Base-by-base conservation (phyloP, 2,329 filamentous ascomycete species). In the Clarireedia monteithiana region DNA sequence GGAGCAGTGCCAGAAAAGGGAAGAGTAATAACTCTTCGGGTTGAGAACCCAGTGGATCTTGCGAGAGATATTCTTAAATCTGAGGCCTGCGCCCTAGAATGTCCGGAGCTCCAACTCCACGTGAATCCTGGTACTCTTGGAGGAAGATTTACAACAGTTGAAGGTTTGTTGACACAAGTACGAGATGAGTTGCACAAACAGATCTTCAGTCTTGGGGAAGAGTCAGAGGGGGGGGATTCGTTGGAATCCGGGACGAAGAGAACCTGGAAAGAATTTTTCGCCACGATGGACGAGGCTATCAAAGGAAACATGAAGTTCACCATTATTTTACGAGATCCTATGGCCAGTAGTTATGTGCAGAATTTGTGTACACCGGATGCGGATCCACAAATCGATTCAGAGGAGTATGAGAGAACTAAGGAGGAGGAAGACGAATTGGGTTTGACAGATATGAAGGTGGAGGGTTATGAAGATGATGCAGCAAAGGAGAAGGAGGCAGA, bases 401-500 rank as follows among this genome's bases (percentile, higher is more conserved):
- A 89, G 73, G 87, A 89, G 30, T 99, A 99, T 70, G 82, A 88
- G 58, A 81, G 94, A 59, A 96, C 92, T 0, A 84, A 86, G 0
- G 89, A 96, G 70, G 94, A 99, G 69, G 89, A 96, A 73, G 94
- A 99, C 67, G 89, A 96, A 58, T 75, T 99, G 10, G 94, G 94
- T 0, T 74, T 99, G 62, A 84, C 77, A 58, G 94, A 99, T 68
- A 99, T 99, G 85, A 94, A 92, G 78, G 84, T 85, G 0, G 91
- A 97, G 70, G 85, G 84, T 0, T 97, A 99, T 61, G 64, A 62
- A 30, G 64, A 70, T 54, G 65, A 64, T 14, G 61, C 61, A 26
- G 66, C 62, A 24, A 51, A 59, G 4, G 63, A 67, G 46, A 64
- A 63, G 58, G 63, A 60, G 53, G 36, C 39, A 60, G 58, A 63